Evolutionary conservation across 1,284 basidiomycete genomes (phyloP), one percentile per base, ranked within the genome.

Genomic region (Porodaedalea pini): DNA sequence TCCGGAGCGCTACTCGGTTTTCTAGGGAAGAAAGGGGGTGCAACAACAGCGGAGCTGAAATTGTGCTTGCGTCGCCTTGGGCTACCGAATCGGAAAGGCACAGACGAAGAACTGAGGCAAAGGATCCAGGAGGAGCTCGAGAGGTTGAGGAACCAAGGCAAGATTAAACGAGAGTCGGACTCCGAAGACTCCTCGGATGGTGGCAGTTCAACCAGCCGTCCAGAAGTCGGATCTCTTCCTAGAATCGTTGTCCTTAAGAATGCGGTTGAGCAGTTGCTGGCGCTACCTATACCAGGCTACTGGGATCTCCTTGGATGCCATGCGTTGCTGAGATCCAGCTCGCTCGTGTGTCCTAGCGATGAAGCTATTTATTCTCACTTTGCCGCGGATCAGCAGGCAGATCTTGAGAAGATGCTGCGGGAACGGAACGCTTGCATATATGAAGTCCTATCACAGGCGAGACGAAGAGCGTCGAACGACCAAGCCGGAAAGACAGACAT

Each of bases 211-310:
- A 36, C 21, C 4, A 51, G 56, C 15, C 56, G 58, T 41, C 41
- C 66, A 11, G 75, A 77, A 59, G 63, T 78, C 27, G 76, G 76
- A 1, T 75, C 75, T 56, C 64, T 80, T 31, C 71, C 74, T 1
- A 68, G 73, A 5, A 69, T 80, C 2, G 75, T 76, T 4, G 67
- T 74, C 1, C 59, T 80, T 41, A 75, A 77, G 68, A 69, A 65
- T 48, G 75, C 78, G 61, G 60, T 80, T 5, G 75, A 76, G 56
- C 66, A 70, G n/a, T 68, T 77, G 13, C 51, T 80, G 10, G 77
- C 77, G 3, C 61, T 80, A n/a, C 78, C 78, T 4, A 64, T 77
- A 23, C 71, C 77, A 40, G 78, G 78, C 7, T 76, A 73, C 59
- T 78, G 76, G 76, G 75, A 77, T 60, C 64, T 78, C 7, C 65